phyloP scores from a whole-genome alignment of 495 filamentous ascomycete genomes.

The Penicillium robsamsonii region DNA sequence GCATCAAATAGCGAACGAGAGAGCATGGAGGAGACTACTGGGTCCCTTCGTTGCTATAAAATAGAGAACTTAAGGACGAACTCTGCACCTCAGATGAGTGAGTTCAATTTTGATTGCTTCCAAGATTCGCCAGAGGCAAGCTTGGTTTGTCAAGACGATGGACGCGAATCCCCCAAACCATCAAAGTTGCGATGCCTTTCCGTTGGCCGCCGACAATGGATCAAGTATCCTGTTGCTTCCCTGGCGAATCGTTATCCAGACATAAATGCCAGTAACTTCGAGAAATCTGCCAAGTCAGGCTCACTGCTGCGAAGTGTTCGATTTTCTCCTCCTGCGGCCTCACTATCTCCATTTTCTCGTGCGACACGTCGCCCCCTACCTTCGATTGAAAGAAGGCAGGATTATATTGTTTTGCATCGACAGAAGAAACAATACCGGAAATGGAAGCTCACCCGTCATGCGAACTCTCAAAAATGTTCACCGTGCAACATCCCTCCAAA shows the following conservation, averaged over 20 bases:
- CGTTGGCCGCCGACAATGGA: conserved; percentile 1
- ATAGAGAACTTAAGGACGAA: conserved; percentile 7
- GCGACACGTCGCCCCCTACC: conserved; percentile 6
- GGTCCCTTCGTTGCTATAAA: background rate
- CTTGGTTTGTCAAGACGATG: background rate
- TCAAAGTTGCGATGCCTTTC: conserved; percentile 10
- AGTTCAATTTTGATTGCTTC: conserved; percentile 18
- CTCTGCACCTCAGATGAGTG: conserved; percentile 10
- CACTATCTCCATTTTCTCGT: background rate
- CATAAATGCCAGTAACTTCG: background rate
- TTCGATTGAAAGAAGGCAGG: conserved; percentile 17
- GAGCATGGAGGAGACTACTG: conserved; percentile 2
- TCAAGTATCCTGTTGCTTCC: conserved; percentile 2
- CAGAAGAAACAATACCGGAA: conserved; percentile 21
- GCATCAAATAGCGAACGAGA: conserved; percentile 17
- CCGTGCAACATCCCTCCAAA: conserved; percentile 15
- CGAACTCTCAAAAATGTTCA: conserved; percentile 5
- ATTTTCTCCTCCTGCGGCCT: conserved; percentile 14
- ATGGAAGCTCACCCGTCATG: conserved; percentile 18
- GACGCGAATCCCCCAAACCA: background rate
- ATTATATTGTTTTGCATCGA: conserved; percentile 16
- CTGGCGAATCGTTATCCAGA: background rate
- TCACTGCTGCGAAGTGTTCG: conserved; percentile 16
- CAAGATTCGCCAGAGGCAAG: conserved; percentile 14
- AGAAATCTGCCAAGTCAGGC: background rate